Conservation (phyloP, 345 rosid genomes). For the Nephelium lappaceum region DNA sequence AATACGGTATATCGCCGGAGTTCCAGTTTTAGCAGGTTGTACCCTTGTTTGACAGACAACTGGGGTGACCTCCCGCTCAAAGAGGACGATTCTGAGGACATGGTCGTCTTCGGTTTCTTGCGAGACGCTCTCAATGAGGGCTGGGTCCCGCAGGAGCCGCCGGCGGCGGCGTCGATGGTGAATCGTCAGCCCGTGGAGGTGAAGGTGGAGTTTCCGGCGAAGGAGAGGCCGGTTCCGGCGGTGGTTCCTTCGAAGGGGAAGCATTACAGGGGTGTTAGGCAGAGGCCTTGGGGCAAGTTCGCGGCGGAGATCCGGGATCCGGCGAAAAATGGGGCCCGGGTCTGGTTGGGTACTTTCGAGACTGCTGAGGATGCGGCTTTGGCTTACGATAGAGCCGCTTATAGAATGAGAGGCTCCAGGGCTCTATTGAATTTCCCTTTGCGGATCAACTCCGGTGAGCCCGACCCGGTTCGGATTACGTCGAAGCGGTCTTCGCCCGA, state of each 20-base stretch:
- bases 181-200: background rate
- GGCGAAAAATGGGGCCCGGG: conserved; percentile 96
- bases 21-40: conserved; percentile 65
- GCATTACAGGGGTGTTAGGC: conserved; percentile 96
- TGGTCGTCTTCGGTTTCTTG: conserved; percentile 73
- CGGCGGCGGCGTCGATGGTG: conserved; percentile 1
- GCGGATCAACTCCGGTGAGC: conserved; percentile 92
- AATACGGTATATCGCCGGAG: conserved; percentile 48
- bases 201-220: conserved; percentile 4
- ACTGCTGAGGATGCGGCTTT: conserved; percentile 98
- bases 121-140: conserved; percentile 75
- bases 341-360: conserved; percentile 97
- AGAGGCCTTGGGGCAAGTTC: conserved; percentile 98
- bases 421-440: conserved; percentile 90
- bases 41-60: conserved; percentile 79
- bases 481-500: conserved; percentile 73
- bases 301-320: conserved; percentile 99
- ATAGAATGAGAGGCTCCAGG: conserved; percentile 93
- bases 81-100: conserved; percentile 84
- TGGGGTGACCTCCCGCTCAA: conserved; percentile 94
- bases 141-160: conserved; percentile 65
- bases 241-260: conserved; percentile 56
- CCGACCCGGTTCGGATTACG: conserved; percentile 89
- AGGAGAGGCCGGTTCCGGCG: conserved; percentile 25
- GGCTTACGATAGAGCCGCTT: conserved; percentile 95